Evolutionary conservation across 1,284 basidiomycete genomes (phyloP).

Genomic region (Paramarasmius palmivorus): DNA sequence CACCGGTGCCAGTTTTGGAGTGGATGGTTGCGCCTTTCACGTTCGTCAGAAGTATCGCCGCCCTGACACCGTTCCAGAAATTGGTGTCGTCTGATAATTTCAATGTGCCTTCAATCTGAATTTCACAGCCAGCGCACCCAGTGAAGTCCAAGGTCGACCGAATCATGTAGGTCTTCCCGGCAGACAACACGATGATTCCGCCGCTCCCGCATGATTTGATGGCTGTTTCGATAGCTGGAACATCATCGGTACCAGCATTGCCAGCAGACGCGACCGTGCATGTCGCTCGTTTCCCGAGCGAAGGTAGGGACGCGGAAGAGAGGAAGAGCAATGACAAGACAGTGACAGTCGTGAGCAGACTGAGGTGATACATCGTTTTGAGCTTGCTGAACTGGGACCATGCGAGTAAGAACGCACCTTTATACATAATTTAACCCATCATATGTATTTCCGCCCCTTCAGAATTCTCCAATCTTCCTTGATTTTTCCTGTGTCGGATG

Average conservation of each 20-base stretch:
- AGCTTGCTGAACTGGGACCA: background rate
- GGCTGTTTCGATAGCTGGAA: conserved; percentile 28
- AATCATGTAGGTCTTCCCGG: conserved; percentile 24
- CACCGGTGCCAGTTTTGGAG: conserved; percentile 27
- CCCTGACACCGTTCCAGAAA: conserved; percentile 28
- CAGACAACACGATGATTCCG: conserved; percentile 29
- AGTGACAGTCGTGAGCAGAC: background rate
- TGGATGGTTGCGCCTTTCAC: conserved; percentile 25
- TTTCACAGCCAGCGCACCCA: conserved; percentile 27
- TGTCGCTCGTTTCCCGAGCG: conserved; percentile 21
- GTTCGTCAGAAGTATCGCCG: conserved; percentile 23
- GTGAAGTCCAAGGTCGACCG: conserved; percentile 28
- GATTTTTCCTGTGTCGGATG: background rate
- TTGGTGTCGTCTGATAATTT: conserved; percentile 27
- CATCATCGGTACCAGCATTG: conserved; percentile 26
- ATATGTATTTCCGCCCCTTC: background rate
- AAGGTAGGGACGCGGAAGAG: background rate
- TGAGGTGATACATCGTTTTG: background rate
- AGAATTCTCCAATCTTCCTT: background rate
- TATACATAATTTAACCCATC: no score
- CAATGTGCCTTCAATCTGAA: conserved; percentile 30
- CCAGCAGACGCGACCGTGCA: conserved; percentile 26
- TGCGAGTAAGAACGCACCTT: no score
- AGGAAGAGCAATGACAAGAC: background rate
- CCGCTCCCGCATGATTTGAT: conserved; percentile 30